Base-by-base conservation (phyloP, 225 moss, liverwort and hornwort species). In the Thuidium tamariscinum region DNA sequence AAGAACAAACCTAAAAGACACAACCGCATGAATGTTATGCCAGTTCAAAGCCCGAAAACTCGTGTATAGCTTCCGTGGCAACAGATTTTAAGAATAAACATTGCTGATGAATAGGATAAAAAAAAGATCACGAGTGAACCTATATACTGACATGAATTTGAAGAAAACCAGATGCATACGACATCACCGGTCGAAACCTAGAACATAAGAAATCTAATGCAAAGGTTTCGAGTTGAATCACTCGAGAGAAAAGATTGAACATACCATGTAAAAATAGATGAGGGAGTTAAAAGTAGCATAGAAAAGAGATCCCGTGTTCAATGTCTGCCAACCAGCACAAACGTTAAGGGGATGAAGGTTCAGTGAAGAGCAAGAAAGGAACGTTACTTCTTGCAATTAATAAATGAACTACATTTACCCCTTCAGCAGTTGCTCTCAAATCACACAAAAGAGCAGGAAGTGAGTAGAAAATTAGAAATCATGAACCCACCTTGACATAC, bases 241-340 rank as follows among this genome's bases (percentile, higher is more conserved):
- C 32, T 77, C 46, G 36, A 15, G 27, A 68, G 66, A 34, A 55
- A 85, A 39, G 86, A 18, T 49, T 80, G 60, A 32, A 63, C 84
- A 65, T 93, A 99, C 99, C 99, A 99, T 99, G 89, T 99, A 99
- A 80, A 99, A 99, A 86, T 99, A 99, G 62, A 96, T 91, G 83
- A 99, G 91, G 49, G 99, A 92, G 89, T 97, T 97, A 87, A 97
- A 88, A 64, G 97, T 99, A 25, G 99, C 99, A 87, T 96, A 99
- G 80, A 99, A 97, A 60, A 99, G 95, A 68, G 99, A 99, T 78
- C 99, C 99, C 67, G 99, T 99, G 86, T 99, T 99, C 89, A 99
- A 89, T 42, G 99, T 99, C 97, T 99, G 95, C 95, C 90, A 88
- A 82, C 49, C 81, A 88, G 67, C 61, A 88, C 82, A 73, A 41